A percentile compares a stretch with the other conserved stretches of the same genome.
phyloP scores from a whole-genome alignment of 2,329 filamentous ascomycete genomes.

The Dendryphion nanum region DNA sequence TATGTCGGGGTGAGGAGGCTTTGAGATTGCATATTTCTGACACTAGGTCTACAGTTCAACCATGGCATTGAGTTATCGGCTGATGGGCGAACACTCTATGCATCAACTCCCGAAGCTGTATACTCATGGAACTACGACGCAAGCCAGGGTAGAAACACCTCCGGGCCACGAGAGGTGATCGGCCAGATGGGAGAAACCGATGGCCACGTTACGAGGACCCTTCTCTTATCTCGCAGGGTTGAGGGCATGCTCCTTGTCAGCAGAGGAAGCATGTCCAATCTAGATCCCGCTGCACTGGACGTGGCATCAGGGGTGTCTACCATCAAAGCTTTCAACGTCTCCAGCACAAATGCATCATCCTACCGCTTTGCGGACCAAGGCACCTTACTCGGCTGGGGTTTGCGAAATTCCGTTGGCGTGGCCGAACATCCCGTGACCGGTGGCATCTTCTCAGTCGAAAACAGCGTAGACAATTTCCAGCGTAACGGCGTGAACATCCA shows the following conservation, averaged over 20 bases:
- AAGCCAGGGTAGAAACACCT: slow-evolving; percentile 44
- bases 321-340: slow-evolving; percentile 62
- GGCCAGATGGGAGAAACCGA: slow-evolving; percentile 55
- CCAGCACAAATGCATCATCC: slow-evolving; percentile 34
- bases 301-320: slow-evolving; percentile 61
- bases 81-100: slow-evolving; percentile 53
- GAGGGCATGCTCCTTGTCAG: slow-evolving; percentile 63
- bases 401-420: slow-evolving; percentile 70
- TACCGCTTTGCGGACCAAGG: slow-evolving; percentile 55
- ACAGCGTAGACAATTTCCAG: slow-evolving; percentile 64
- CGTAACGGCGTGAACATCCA: slow-evolving; percentile 62
- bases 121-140: slow-evolving; percentile 66
- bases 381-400: slow-evolving; percentile 61
- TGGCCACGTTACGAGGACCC: slow-evolving; percentile 66
- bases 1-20: no score
- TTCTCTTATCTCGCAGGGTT: slow-evolving; percentile 58
- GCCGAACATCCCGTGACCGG: slow-evolving; percentile 58
- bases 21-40: slow-evolving; percentile 7
- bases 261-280: slow-evolving; percentile 62
- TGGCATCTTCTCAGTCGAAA: slow-evolving; percentile 61
- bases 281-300: slow-evolving; percentile 56
- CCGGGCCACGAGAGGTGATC: slow-evolving; percentile 55
- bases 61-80: slow-evolving; percentile 52
- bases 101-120: slow-evolving; percentile 58
- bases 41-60: slow-evolving; percentile 39